Base-by-base conservation (phyloP, 345 rosid genomes). In the Populus alba region DNA sequence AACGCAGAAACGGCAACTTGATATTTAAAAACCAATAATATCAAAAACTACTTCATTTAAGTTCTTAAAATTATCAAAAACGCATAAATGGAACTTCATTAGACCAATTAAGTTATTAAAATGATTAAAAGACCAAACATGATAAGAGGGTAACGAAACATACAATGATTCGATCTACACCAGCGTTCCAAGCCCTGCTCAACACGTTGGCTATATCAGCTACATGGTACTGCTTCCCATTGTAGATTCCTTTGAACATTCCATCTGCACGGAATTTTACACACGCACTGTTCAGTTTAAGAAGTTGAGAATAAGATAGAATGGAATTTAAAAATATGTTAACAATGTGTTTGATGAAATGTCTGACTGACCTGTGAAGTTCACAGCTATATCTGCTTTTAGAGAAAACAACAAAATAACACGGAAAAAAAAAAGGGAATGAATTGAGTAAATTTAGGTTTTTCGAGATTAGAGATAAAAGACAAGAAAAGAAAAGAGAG, bases 141-240 rank as follows among this genome's bases (percentile, higher is more conserved):
- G 31, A 29, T 57, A 70, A 39, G 23, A 61, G 51, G 27, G n/a
- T 7, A 13, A 27, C 33, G 18, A 35, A 23, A 68, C 79, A 84
- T 74, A 93, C 99, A 68, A 96, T 92, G 85, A 96, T 90, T 79
- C 98, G 86, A 80, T 96, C 98, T 16, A 96, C 98, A 41, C 99
- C 99, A 25, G 98, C 90, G 59, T 81, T 87, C 99, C 99, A 96
- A 75, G 98, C 99, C 51, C 99, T 88, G 78, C 80, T 88, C 80
- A 94, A 81, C 66, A 96, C 97, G 2, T 89, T 80, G 9, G 92
- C 88, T 66, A 91, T 86, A 73, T 94, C 99, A 1, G 97, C 85
- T 4, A 75, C 89, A 68, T 96, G 98, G 81, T 78, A 87, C 70
- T 91, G 95, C 89, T 91, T 96, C 20, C 97, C 97, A 75, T 96